Base-by-base conservation (phyloP, 208 protist genomes). In the Acanthamoeba triangularis region DNA sequence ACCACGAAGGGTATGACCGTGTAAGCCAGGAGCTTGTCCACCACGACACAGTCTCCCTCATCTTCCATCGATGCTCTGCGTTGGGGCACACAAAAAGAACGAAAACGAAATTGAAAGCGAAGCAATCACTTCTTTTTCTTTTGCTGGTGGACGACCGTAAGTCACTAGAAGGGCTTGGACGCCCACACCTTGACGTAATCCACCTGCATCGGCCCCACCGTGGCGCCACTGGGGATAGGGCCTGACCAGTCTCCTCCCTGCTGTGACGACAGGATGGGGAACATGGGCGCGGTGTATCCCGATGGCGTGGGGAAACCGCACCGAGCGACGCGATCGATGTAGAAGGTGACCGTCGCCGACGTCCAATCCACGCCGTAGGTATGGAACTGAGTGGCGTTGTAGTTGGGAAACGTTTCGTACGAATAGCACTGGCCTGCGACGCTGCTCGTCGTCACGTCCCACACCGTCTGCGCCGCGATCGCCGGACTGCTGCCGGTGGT, bases 341-440 rank as follows among this genome's bases (percentile, higher is more conserved):
- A 84, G 74, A 84, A 84, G 41, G 74, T 84, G 41, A 84, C 74
- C 44, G 74, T 84, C 44, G 41, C 49, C 37, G 74, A 11, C 74
- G 74, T 84, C 41, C 74, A 84, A 41, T 84, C 18, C 7, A 84
- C 74, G 35, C 74, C 74, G 44, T 84, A 84, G 41, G 74, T 84
- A 56, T 84, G 74, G 41, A 84, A 84, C 74, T 84, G 74, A 0
- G 74, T 84, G 0, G 74, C 74, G 74, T 84, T 84, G 74, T 84
- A 84, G 74, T 54, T 54, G 18, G 74, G 74, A 18, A 28, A 84
- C 0, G 74, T 84, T 11, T 84, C 74, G 41, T 84, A 84, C n/a
- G 74, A 84, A 41, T 84, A 84, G 41, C 74, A 84, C 74, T 84
- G 74, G 14, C 74, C 74, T 6, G 74, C 28, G 16, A 25, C 14